phyloP scores from a whole-genome alignment of 306 rosid species.

The Crotalaria pallida region DNA sequence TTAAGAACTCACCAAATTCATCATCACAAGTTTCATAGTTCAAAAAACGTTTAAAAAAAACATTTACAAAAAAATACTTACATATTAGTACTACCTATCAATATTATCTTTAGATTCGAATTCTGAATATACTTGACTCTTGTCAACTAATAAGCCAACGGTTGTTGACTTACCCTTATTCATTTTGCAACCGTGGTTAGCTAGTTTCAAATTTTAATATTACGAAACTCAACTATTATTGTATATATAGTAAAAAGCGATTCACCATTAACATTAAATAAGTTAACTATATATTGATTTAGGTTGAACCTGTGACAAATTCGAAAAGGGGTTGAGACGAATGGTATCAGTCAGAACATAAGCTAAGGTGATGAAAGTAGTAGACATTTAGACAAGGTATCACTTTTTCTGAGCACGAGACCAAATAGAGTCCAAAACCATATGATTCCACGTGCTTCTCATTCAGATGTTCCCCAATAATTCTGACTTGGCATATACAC shows the following conservation, averaged over 20 bases:
- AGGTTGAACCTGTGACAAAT: background rate
- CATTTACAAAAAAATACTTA: too few relatives aligned
- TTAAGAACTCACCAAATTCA: too few relatives aligned
- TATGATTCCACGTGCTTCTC: slow-evolving; percentile 40
- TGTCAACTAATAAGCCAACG: too few relatives aligned
- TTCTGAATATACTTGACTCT: too few relatives aligned
- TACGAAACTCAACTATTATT: background rate
- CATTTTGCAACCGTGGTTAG: too few relatives aligned
- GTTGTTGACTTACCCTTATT: too few relatives aligned
- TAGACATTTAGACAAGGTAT: slow-evolving; percentile 11
- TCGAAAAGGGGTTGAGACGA: background rate
- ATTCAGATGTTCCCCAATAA: slow-evolving; percentile 23
- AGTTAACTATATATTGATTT: background rate
- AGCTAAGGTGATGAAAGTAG: background rate
- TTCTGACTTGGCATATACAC: slow-evolving; percentile 26
- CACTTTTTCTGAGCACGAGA: slow-evolving; percentile 27
- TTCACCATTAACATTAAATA: background rate
- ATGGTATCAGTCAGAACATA: background rate
- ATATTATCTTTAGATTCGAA: too few relatives aligned
- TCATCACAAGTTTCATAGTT: too few relatives aligned
- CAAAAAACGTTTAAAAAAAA: too few relatives aligned
- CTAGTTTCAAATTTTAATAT: too few relatives aligned
- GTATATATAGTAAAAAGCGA: background rate
- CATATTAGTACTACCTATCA: too few relatives aligned
- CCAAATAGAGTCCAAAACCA: slow-evolving; percentile 17